Base-by-base conservation (phyloP, 73 alveolate genomes). In the Paraurostyla sp. region DNA sequence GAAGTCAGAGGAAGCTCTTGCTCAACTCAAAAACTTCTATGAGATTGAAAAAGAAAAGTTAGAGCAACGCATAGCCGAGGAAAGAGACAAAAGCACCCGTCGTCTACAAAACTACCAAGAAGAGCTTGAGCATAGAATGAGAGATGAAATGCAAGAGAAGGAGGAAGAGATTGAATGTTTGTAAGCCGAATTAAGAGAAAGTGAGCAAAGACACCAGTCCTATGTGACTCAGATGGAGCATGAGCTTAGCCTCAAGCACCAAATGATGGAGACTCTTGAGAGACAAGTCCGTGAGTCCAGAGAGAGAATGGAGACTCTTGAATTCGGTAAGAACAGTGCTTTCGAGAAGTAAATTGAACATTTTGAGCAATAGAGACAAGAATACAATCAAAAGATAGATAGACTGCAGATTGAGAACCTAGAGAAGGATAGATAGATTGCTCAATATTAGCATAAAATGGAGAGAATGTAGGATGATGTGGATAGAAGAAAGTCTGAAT, bases 161-260 rank as follows among this genome's bases (percentile, higher is more conserved):
- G 94, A 93, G 36, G 92, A 93, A 27, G 97, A 93, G 50, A 84
- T 90, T 49, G 97, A 93, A 52, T 50, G 62, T 35, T 78, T 93
- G 43, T 81, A 85, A 38, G 75, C 85, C 71, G 92, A 93, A 38
- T 46, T 90, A 27, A 80, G 78, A 41, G 95, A 93, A 46, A 23
- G 48, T 43, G 92, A 85, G 43, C 65, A 60, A 0, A 75, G 90
- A 18, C 93, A 93, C 62, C 71, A 45, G 29, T 51, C 41, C 29
- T 75, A 89, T 51, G 92, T 83, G 41, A 90, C 90, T 22, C 76
- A 76, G 32, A 85, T 87, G 43, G 96, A 93, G 80, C 92, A 94
- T 65, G 96, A 94, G 80, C 57, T 92, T 23, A 88, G 76, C 29
- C 68, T 89, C 41, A 50, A 83, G 60, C 62, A 88, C 11, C 89